These are phyloP conservation scores for Backusella liffmaniae DNA, from an alignment of 192 early-diverging fungal genomes.

Conservation along the genomic window DNA sequence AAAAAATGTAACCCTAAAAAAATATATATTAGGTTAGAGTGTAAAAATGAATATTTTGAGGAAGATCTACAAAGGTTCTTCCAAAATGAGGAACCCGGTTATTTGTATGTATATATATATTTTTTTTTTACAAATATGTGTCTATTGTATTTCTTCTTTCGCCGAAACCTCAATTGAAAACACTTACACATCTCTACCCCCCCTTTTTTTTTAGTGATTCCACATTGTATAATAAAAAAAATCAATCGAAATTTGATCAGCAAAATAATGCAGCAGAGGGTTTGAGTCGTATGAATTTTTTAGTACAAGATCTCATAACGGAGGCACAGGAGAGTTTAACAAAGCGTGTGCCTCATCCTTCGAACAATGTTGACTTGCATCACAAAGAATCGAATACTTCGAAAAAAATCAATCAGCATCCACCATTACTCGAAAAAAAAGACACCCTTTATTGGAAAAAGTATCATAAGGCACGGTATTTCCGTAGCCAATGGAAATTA, in stretches of 20 bases:
- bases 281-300: not conserved
- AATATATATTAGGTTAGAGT: not conserved
- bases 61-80: constrained; percentile 2
- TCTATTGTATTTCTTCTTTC: not conserved
- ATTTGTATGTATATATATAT: not conserved
- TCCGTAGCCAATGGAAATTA: constrained; percentile 3
- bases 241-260: not conserved
- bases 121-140: not conserved
- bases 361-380: not conserved
- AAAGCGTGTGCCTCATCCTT: not conserved
- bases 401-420: not conserved
- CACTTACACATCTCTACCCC: not conserved
- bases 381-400: not conserved
- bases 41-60: constrained; percentile 4
- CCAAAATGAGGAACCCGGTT: not conserved
- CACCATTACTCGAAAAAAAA: not conserved
- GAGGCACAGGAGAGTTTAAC: constrained; percentile 3
- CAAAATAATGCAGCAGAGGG: not conserved
- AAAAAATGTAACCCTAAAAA: not conserved
- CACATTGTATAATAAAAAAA: not conserved
- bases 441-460: not conserved
- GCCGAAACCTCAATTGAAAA: not conserved
- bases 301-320: constrained; percentile 4
- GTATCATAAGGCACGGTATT: not conserved
- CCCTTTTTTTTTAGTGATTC: not conserved